phyloP scores from a whole-genome alignment of 768 basidiomycete species.

The Mycena galopus region DNA sequence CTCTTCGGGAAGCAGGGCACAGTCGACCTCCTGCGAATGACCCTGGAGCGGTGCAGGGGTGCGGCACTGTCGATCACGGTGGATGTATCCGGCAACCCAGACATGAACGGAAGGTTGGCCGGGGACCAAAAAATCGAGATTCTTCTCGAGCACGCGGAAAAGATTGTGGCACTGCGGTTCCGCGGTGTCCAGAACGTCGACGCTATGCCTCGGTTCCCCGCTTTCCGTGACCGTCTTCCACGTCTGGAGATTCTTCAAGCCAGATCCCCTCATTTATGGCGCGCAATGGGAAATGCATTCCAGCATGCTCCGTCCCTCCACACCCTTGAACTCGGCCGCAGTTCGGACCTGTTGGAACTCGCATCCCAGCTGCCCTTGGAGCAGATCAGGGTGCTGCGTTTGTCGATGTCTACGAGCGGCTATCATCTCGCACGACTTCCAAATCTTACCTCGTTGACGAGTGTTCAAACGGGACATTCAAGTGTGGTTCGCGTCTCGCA shows the following conservation, averaged over 20 bases:
- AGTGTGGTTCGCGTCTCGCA: not conserved
- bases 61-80: not conserved
- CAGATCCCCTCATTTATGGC: not conserved
- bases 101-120: too few relatives aligned
- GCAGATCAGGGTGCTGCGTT: not conserved
- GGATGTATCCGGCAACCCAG: not conserved
- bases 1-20: not conserved
- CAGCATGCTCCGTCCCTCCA: not conserved
- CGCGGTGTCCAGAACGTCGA: not conserved
- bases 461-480: not conserved
- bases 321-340: not conserved
- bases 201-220: not conserved
- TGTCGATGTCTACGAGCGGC: slow-evolving; percentile 1
- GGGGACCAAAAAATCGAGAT: not conserved
- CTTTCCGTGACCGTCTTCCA: not conserved
- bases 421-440: not conserved
- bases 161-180: not conserved
- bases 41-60: not conserved
- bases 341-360: not conserved
- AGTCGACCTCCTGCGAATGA: not conserved
- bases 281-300: not conserved
- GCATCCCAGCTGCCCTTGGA: not conserved
- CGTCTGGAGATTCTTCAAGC: not conserved
- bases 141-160: not conserved
- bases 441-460: not conserved